Conservation (phyloP, 257 asterid genomes). For the Paulownia fortunei region DNA sequence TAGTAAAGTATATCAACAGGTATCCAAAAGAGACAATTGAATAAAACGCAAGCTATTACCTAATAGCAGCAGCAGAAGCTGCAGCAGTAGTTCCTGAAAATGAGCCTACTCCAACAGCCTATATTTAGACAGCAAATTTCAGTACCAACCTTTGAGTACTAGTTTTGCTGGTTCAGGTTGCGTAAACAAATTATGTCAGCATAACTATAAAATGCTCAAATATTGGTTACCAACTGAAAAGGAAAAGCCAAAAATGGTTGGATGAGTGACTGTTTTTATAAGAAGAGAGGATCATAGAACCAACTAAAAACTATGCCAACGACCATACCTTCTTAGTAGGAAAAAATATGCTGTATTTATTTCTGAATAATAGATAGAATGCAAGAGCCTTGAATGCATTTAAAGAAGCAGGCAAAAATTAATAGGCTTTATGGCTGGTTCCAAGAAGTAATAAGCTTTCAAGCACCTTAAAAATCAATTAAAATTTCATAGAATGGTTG, state of each 20-base stretch:
- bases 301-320: neutral
- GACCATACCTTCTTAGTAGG: neutral
- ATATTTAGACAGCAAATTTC: slow-evolving; percentile 39
- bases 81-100: slow-evolving; percentile 94
- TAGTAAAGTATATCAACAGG: neutral
- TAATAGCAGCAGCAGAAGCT: slow-evolving; percentile 95
- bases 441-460: neutral
- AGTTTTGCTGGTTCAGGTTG: slow-evolving; percentile 16
- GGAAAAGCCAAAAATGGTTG: neutral
- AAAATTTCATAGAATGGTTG: slow-evolving; percentile 3
- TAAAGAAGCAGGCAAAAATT: neutral
- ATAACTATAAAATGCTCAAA: neutral
- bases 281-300: slow-evolving; percentile 20
- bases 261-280: neutral
- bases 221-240: slow-evolving; percentile 21
- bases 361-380: no score
- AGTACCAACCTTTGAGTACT: slow-evolving; percentile 24
- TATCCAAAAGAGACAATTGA: slow-evolving; percentile 7
- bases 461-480: neutral
- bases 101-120: slow-evolving; percentile 98
- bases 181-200: slow-evolving; percentile 18
- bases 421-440: neutral
- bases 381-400: no score
- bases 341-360: no score
- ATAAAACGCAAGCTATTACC: slow-evolving; percentile 48